Evolutionary conservation across 495 filamentous ascomycete species (phyloP), one percentile per base, ranked within the genome.

Genomic region (Xylaria castorea): DNA sequence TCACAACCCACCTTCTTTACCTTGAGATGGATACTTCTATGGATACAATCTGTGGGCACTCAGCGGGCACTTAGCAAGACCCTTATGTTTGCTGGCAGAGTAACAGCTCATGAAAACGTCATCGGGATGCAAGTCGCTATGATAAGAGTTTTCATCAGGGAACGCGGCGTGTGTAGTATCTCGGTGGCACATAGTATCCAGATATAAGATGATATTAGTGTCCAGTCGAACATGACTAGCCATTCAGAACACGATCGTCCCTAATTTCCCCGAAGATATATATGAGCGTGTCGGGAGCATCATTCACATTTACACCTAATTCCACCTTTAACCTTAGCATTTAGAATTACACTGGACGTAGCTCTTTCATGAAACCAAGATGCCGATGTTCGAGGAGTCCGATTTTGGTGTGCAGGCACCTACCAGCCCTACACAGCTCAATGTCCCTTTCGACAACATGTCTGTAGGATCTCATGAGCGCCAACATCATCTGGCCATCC

Each of bases 341-440:
- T 46, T 30, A 53, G 11, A 36, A 50, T 38, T 51, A 16, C 14
- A 27, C 18, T 42, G 2, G 18, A 42, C 42, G 42, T 42, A 42
- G 22, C 46, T 27, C 12, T 27, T 57, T 51, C 25, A 72, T 36
- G 8, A 38, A 34, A 57, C 57, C 84, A 89, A 77, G 77, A 92
- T 92, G 91, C 84, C 89, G 82, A 83, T 84, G 75, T 89, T 89
- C 74, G 88, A 91, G 51, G 90, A 90, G 66, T 80, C 84, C 68
- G 88, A 91, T 66, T 83, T 89, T 70, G 81, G 76, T 36, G 82
- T 81, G 42, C 81, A 87, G 51, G 69, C 81, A 66, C 78, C 80
- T 12, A 73, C 81, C 77, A 71, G 78, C 78, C 11, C 46, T 38
- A 36, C 57, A 64, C 74, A 78, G 20, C 75, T 79, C 74, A 55